These are phyloP conservation scores for Penicillium desertorum DNA, from an alignment of 495 filamentous ascomycete genomes.

Conservation along the genomic window DNA sequence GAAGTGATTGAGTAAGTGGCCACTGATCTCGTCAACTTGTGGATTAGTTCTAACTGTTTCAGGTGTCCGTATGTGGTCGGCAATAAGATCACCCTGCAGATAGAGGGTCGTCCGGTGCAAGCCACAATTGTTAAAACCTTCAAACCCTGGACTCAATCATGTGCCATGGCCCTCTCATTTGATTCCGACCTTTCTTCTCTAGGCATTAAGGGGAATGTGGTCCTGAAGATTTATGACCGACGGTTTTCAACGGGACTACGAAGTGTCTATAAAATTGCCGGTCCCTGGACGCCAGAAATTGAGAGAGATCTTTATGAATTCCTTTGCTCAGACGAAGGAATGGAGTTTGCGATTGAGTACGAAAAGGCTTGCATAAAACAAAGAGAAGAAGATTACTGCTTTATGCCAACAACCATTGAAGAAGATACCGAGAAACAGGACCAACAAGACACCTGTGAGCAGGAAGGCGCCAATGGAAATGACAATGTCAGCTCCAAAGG, in stretches of 20 bases:
- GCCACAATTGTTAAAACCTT: not conserved
- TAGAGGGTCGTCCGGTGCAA: not conserved
- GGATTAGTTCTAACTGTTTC: not conserved
- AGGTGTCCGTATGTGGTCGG: not conserved
- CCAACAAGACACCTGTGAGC: not conserved
- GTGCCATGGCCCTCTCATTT: not conserved
- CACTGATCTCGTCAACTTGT: not conserved
- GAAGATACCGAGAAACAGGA: not conserved
- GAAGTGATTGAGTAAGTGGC: not conserved
- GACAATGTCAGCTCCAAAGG: not conserved
- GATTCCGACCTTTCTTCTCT: constrained; percentile 2
- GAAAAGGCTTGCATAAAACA: not conserved
- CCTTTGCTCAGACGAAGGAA: not conserved
- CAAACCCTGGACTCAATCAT: not conserved
- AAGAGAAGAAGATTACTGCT: not conserved
- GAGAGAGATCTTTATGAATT: not conserved
- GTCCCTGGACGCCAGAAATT: not conserved
- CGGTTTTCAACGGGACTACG: not conserved
- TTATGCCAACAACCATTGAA: too few relatives aligned
- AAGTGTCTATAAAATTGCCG: not conserved
- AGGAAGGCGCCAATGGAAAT: not conserved
- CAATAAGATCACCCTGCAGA: not conserved
- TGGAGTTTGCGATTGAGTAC: not conserved
- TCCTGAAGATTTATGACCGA: not conserved
- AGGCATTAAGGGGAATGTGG: not conserved